Base-by-base conservation (phyloP, 2,329 filamentous ascomycete species). In the Neonectria sp. region DNA sequence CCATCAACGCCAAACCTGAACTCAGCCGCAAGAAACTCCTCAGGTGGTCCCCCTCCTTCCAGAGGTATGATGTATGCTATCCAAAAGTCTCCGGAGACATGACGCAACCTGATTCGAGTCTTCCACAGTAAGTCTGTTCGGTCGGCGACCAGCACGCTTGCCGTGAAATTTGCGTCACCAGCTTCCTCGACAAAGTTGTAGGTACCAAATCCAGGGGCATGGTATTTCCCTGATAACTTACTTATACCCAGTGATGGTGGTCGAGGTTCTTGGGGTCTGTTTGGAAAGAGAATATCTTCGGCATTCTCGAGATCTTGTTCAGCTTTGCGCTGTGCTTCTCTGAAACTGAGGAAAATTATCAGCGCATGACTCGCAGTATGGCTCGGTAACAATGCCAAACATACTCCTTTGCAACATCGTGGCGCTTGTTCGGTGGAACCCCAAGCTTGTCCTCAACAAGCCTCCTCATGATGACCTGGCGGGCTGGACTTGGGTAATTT, bases 401-500 rank as follows among this genome's bases (percentile, higher is more conserved):
- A 9, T 31, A 51, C 48, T 33, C 48, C 9, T 51, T 51, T n/a
- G 27, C 48, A 51, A 51, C 29, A 12, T 33, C 48, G 17, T 51
- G 33, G 2, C 48, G 48, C 27, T 11, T 45, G 48, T 46, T 33
- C 21, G 46, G 17, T 40, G 35, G 25, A 27, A 53, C 17, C 12
- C 35, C 35, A 12, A 60, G 33, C 35, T 45, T 60, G 6, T 53
- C 58, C 27, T 60, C 58, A 45, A 53, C 40, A 21, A 60, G 25
- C 4, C 58, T 49, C 9, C 48, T 35, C 29, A 53, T 17, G 2
- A 60, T 52, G n/a, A 60, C 27, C n/a, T 49, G 3, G 11, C 49
- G 31, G 2, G 21, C 31, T 5, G 35, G 35, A 13, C 37, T 60
- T 11, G 57, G 49, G 12, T n/a, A 35, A 60, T 88, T 89, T 3